Conservation (phyloP, 2,329 filamentous ascomycete species). For the Talaromyces sp. region DNA sequence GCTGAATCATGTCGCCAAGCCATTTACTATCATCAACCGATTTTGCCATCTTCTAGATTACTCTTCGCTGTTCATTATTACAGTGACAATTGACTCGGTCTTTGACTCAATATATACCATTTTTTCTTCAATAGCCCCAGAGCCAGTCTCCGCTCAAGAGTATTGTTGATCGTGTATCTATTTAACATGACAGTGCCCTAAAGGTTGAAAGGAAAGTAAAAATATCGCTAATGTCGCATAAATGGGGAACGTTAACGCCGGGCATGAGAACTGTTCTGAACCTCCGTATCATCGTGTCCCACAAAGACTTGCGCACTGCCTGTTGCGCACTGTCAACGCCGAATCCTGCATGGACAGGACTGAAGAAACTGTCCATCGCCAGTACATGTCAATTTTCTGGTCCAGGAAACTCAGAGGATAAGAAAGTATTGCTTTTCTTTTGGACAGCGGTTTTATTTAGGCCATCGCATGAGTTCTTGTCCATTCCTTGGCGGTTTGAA, state of each 20-base stretch:
- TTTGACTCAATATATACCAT: neutral
- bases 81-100: neutral
- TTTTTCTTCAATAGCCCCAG: neutral
- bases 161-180: neutral
- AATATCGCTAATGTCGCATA: neutral
- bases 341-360: neutral
- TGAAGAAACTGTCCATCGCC: neutral
- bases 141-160: neutral
- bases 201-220: neutral
- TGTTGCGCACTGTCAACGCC: neutral
- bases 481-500: constrained; percentile 89
- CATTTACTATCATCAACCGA: neutral
- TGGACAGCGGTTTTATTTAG: constrained; percentile 16
- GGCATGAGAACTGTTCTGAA: neutral
- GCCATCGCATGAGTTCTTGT: constrained; percentile 72
- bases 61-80: neutral
- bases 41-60: neutral
- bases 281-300: neutral
- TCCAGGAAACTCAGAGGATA: neutral
- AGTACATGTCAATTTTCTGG: neutral
- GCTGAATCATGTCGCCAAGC: neutral
- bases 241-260: neutral
- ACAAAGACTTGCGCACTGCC: neutral
- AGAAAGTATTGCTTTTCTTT: neutral
- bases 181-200: neutral